Percentiles rank a stretch among this genome's conserved stretches.
These are phyloP conservation scores for Mortierella sp. DNA, from an alignment of 371 early-diverging fungal species.

Conservation along the genomic window DNA sequence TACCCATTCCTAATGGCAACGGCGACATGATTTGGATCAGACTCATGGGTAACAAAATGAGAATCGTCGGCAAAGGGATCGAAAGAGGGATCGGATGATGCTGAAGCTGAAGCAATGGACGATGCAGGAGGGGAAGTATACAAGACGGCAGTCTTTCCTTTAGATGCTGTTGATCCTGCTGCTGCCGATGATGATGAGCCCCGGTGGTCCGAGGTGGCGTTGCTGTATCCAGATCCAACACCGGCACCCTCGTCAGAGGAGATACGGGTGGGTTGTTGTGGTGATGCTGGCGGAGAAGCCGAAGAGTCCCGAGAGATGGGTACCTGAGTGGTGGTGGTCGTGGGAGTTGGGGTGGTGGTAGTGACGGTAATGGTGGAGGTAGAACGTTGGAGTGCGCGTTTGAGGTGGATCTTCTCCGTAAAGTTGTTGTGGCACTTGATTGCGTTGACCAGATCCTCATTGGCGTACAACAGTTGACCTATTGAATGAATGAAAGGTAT, in stretches of 20 bases:
- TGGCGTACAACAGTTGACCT: conserved; percentile 31
- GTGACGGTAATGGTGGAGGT: background rate
- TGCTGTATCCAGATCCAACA: background rate
- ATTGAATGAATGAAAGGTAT: background rate
- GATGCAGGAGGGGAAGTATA: background rate
- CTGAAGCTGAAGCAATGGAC: background rate
- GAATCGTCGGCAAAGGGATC: conserved; percentile 43
- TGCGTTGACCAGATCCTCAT: conserved; percentile 43
- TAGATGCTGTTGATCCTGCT: background rate
- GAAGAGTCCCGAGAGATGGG: background rate
- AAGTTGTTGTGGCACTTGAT: background rate
- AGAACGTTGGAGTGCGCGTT: background rate
- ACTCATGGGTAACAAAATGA: conserved; percentile 12
- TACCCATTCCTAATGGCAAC: conserved; percentile 35
- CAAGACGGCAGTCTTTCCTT: background rate
- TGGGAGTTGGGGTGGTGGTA: background rate
- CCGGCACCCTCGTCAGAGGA: background rate
- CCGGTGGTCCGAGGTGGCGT: background rate
- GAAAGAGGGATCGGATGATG: background rate
- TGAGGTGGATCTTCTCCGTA: background rate
- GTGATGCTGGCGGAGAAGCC: background rate
- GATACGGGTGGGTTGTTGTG: background rate
- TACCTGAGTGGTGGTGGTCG: background rate
- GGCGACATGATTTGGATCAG: conserved; percentile 7
- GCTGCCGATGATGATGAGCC: background rate